These are phyloP conservation scores for Oleoguttula mirabilis DNA, from an alignment of 495 filamentous ascomycete genomes.

Conservation along the genomic window DNA sequence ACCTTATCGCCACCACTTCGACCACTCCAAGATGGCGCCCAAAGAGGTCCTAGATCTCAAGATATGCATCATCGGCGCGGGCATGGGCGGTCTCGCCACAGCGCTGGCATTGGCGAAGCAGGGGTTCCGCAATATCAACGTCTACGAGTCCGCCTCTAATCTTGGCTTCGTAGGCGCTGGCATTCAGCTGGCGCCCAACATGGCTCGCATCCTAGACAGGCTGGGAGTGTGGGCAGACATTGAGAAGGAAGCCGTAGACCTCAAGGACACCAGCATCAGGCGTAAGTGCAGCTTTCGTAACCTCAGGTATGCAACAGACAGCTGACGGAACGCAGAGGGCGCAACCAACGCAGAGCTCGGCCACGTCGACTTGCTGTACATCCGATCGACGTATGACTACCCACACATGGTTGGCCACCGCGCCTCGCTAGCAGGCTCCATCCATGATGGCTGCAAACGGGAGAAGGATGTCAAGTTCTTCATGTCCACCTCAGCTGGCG, in stretches of 20 bases:
- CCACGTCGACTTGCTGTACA: conserved; percentile 55
- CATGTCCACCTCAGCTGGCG: conserved; percentile 45
- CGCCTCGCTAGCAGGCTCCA: conserved; percentile 52
- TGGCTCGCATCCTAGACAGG: conserved; percentile 59
- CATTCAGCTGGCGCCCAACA: conserved; percentile 72
- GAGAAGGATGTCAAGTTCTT: conserved; percentile 58
- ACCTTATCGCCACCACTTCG: too few relatives aligned
- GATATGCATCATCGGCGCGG: conserved; percentile 20
- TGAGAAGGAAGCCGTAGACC: conserved; percentile 44
- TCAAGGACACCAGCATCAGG: conserved; percentile 42
- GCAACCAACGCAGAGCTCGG: conserved; percentile 54
- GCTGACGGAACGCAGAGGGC: conserved; percentile 47
- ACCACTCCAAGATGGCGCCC: conserved; percentile 1
- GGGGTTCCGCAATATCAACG: conserved; percentile 59
- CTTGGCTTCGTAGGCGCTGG: conserved; percentile 74
- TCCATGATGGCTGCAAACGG: conserved; percentile 55
- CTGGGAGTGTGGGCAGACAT: conserved; percentile 60
- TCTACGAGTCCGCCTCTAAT: conserved; percentile 61
- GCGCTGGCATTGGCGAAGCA: conserved; percentile 62
- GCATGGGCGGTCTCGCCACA: conserved; percentile 64
- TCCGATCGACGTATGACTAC: conserved; percentile 55
- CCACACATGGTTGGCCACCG: conserved; percentile 72
- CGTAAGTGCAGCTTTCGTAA: too few relatives aligned
- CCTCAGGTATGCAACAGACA: conserved; percentile 13
- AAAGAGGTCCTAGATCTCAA: conserved; percentile 1